Evolutionary conservation across 2,329 filamentous ascomycete genomes (phyloP).

Genomic region (Microcyclospora tardicrescens): DNA sequence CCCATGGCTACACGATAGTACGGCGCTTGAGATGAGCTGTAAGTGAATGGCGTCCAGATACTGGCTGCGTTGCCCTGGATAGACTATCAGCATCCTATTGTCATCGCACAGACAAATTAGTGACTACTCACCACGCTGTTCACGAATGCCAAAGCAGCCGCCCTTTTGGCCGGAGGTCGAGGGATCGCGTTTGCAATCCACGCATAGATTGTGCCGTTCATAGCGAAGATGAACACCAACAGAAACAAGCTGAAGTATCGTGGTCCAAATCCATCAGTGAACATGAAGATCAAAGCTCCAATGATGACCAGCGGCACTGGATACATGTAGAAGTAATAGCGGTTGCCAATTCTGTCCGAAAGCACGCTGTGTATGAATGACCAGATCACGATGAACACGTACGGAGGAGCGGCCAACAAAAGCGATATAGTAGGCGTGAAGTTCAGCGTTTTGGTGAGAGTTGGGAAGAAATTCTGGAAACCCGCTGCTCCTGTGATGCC

Average conservation of each 20-base stretch:
- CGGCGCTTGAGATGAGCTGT: conserved; percentile 13
- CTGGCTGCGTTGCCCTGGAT: conserved; percentile 47
- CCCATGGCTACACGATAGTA: conserved; percentile 23
- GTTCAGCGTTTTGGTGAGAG: conserved; percentile 34
- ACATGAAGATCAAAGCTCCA: conserved; percentile 44
- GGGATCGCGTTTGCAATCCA: conserved; percentile 70
- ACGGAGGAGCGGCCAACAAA: conserved; percentile 41
- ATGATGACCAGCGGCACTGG: conserved; percentile 39
- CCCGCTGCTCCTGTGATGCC: conserved; percentile 37
- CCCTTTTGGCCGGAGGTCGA: conserved; percentile 61
- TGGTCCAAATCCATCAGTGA: conserved; percentile 37
- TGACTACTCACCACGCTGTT: conserved; percentile 43
- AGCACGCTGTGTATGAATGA: conserved; percentile 31
- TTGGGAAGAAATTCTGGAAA: conserved; percentile 46
- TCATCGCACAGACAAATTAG: too few relatives aligned
- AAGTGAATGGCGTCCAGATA: conserved; percentile 43
- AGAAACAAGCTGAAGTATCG: conserved; percentile 44
- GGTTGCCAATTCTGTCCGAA: conserved; percentile 33
- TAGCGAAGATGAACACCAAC: conserved; percentile 43
- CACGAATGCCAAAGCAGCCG: conserved; percentile 60
- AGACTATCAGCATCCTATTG: too few relatives aligned
- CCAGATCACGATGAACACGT: conserved; percentile 41
- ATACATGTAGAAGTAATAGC: conserved; percentile 42
- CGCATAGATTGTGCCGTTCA: conserved; percentile 47
- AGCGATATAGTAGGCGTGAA: conserved; percentile 33